These are phyloP conservation scores for Pseudoscleropodium purum DNA, from an alignment of 225 moss, liverwort and hornwort genomes.

Conservation along the genomic window DNA sequence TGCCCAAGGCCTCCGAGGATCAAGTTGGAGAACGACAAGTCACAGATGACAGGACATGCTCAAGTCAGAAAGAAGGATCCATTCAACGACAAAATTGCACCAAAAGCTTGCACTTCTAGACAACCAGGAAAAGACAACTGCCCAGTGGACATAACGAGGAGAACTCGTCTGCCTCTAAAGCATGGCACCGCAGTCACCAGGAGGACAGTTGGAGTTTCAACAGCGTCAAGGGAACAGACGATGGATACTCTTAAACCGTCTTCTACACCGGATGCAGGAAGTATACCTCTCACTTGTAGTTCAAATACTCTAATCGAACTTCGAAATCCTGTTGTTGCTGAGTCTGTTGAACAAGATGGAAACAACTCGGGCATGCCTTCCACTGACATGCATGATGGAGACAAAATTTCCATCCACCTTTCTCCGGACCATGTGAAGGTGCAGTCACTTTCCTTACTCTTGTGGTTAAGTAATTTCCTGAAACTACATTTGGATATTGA, in stretches of 20 bases:
- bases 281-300: not conserved
- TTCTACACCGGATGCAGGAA: not conserved
- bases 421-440: constrained; percentile 18
- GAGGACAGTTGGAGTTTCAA: not conserved
- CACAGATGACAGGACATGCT: constrained; percentile 1
- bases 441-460: constrained; percentile 2
- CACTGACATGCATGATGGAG: not conserved
- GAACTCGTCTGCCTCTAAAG: constrained; percentile 13
- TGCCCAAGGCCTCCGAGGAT: not conserved
- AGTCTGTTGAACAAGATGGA: not conserved
- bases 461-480: not conserved
- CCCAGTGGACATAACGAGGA: not conserved
- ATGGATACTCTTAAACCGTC: not conserved
- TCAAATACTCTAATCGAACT: not conserved
- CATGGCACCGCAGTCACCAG: not conserved
- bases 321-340: constrained; percentile 6
- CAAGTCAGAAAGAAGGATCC: constrained; percentile 7
- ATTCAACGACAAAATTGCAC: constrained; percentile 1
- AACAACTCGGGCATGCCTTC: not conserved
- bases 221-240: not conserved
- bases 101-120: not conserved
- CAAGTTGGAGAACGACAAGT: constrained; percentile 17
- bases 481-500: not conserved
- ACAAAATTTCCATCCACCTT: not conserved
- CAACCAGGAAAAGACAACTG: constrained; percentile 8